Conservation (phyloP, 1,139 yeast genomes). For the Ashbya aceris region DNA sequence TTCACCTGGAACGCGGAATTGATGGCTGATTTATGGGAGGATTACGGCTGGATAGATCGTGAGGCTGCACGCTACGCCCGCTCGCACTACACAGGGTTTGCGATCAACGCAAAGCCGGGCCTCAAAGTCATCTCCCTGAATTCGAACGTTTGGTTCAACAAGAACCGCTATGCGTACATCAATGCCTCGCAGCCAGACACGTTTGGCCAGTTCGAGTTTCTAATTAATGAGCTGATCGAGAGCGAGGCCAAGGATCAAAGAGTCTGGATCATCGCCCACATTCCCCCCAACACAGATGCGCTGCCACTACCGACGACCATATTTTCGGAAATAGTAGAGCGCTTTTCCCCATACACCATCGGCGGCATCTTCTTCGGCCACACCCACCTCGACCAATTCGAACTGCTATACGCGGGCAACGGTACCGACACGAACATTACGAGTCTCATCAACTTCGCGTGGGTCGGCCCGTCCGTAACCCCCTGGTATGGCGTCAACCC, state of each 20-base stretch:
- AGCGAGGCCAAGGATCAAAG: constrained; percentile 49
- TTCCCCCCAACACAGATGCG: constrained; percentile 53
- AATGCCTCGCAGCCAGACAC: constrained; percentile 48
- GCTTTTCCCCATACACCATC: constrained; percentile 62
- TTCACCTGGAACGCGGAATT: constrained; percentile 54
- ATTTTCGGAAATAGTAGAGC: constrained; percentile 48
- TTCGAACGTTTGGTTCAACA: constrained; percentile 56
- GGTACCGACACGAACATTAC: constrained; percentile 31
- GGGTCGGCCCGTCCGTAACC: constrained; percentile 60
- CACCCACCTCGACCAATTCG: constrained; percentile 62
- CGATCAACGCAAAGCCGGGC: constrained; percentile 47
- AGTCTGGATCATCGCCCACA: constrained; percentile 66
- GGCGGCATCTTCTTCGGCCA: constrained; percentile 66
- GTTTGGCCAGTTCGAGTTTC: constrained; percentile 55
- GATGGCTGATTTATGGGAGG: constrained; percentile 50
- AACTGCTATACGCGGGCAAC: constrained; percentile 42
- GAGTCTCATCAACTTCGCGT: constrained; percentile 47
- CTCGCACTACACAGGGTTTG: constrained; percentile 54
- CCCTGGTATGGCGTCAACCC: constrained; percentile 55
- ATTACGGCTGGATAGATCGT: constrained; percentile 37
- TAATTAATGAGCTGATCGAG: constrained; percentile 50
- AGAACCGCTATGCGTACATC: constrained; percentile 56
- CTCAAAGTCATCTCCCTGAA: constrained; percentile 56
- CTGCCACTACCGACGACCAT: constrained; percentile 54
- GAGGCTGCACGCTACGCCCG: constrained; percentile 31